A percentile compares a stretch with the other conserved stretches of the same genome.
Conservation (phyloP, 2,329 filamentous ascomycete genomes). For the Leptographium procerum region DNA sequence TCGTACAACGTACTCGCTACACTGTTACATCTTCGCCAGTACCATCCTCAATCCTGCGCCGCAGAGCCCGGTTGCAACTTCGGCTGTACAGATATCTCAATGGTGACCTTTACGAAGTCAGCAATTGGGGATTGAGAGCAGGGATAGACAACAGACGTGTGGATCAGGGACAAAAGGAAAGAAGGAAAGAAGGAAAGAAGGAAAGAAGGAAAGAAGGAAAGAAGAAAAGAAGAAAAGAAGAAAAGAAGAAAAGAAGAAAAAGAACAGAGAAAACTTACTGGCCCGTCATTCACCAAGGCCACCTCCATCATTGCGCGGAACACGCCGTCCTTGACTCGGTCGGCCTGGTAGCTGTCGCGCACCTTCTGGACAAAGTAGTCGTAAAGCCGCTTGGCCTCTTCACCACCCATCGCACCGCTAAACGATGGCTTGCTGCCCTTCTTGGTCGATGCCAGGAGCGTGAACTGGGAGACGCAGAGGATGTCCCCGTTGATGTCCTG, state of each 20-base stretch:
- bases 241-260: neutral
- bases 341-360: slow-evolving; percentile 55
- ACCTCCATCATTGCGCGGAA: slow-evolving; percentile 99
- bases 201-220: neutral
- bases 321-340: slow-evolving; percentile 83
- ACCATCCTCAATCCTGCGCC: neutral
- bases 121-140: neutral
- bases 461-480: slow-evolving; percentile 97
- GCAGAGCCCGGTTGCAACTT: neutral
- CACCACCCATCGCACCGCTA: slow-evolving; percentile 69
- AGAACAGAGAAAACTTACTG: slow-evolving; percentile 28
- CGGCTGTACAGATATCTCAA: slow-evolving; percentile 3
- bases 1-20: no score
- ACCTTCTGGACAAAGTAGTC: slow-evolving; percentile 72
- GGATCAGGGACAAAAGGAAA: neutral
- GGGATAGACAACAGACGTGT: no score
- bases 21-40: neutral
- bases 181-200: neutral
- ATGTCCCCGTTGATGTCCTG: slow-evolving; percentile 83
- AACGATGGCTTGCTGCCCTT: slow-evolving; percentile 96
- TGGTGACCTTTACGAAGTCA: slow-evolving; percentile 5
- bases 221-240: neutral
- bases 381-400: slow-evolving; percentile 72
- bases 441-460: slow-evolving; percentile 81
- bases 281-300: slow-evolving; percentile 75